A percentile compares a stretch with the other conserved stretches of the same genome.
Conservation (phyloP, 2,329 filamentous ascomycete species). For the Elsinoe ampelina region DNA sequence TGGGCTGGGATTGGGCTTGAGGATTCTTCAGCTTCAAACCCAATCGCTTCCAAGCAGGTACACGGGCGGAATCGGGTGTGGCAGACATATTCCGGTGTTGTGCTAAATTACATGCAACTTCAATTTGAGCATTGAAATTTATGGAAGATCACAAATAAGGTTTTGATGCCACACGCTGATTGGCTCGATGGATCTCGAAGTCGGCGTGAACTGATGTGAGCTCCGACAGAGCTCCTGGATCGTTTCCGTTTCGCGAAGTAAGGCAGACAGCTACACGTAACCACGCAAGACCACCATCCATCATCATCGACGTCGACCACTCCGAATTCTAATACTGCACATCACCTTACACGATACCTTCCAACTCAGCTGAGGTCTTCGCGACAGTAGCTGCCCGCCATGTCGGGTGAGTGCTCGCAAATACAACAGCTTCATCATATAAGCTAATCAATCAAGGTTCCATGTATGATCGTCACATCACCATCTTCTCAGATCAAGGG, state of each 20-base stretch:
- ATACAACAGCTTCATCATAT: constrained; percentile 9
- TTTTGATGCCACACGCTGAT: background rate
- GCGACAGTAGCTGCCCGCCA: constrained; percentile 21
- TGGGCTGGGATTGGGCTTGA: constrained; percentile 28
- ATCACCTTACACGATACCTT: background rate
- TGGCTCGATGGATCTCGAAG: background rate
- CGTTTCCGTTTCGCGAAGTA: background rate
- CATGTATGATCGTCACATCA: constrained; percentile 97
- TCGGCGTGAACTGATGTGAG: background rate
- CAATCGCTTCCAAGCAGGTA: constrained; percentile 52
- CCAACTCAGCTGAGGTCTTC: background rate
- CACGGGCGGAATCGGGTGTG: constrained; percentile 16
- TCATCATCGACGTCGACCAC: background rate
- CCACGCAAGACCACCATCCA: background rate
- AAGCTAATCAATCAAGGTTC: constrained; percentile 47
- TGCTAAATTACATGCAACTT: background rate
- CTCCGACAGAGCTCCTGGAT: constrained; percentile 5
- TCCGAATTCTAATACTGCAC: no score
- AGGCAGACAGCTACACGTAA: constrained; percentile 12
- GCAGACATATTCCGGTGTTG: background rate
- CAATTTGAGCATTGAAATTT: constrained; percentile 1
- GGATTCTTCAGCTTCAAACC: constrained; percentile 51
- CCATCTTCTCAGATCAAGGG: constrained; percentile 98
- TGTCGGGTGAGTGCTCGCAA: constrained; percentile 31
- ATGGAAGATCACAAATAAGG: constrained; percentile 1